Conservation (phyloP, 306 rosid genomes). For the Corylus americana region DNA sequence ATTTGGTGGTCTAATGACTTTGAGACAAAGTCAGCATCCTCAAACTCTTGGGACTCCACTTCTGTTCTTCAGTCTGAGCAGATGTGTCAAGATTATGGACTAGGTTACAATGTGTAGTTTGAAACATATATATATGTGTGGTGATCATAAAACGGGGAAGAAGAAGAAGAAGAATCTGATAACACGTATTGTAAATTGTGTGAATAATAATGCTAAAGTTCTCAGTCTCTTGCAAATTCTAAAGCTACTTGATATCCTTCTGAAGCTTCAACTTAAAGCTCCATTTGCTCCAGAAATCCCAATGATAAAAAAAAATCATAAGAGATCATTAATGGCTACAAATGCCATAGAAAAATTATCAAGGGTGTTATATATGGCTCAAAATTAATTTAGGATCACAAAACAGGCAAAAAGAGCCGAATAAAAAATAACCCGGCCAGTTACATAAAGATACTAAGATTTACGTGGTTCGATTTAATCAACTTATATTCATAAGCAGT, state of each 20-base stretch:
- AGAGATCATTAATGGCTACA: background rate
- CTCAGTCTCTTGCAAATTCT: conserved; percentile 16
- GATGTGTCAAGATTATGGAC: conserved; percentile 72
- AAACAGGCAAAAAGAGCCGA: no score
- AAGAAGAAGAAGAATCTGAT: conserved; percentile 10
- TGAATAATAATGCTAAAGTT: conserved; percentile 49
- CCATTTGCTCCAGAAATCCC: background rate
- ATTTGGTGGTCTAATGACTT: conserved; percentile 78
- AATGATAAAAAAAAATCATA: background rate
- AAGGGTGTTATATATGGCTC: no score
- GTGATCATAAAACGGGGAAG: conserved; percentile 44
- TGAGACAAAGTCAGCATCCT: conserved; percentile 65
- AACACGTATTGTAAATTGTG: conserved; percentile 57
- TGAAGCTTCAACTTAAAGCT: background rate
- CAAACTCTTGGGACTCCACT: conserved; percentile 75
- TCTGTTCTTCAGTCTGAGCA: conserved; percentile 54
- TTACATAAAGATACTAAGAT: no score
- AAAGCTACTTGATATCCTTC: conserved; percentile 7
- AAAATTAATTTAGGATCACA: no score
- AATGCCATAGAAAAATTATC: background rate
- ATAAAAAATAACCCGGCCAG: no score
- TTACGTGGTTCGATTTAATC: no score
- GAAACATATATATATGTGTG: conserved; percentile 30
- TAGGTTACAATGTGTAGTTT: conserved; percentile 60
- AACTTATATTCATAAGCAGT: no score